A percentile compares a stretch with the other conserved stretches of the same genome.
These are phyloP conservation scores for Hordeum pubiflorum DNA, from an alignment of 202 grass and related monocot species.

Conservation along the genomic window DNA sequence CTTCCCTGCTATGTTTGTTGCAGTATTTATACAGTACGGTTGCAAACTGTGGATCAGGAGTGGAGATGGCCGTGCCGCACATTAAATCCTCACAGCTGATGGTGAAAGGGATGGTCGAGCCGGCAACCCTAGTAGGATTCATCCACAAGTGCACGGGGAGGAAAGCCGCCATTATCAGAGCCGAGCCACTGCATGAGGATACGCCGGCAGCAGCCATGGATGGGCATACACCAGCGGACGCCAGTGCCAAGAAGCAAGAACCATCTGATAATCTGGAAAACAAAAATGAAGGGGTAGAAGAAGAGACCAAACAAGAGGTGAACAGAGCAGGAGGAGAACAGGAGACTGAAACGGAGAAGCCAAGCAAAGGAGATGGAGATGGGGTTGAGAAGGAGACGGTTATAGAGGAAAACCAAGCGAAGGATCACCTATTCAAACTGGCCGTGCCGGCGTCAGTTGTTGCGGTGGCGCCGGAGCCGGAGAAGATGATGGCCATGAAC, in stretches of 20 bases:
- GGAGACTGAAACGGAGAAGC: background rate
- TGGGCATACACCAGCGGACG: background rate
- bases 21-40: background rate
- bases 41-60: slow-evolving; percentile 35
- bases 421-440: background rate
- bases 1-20: background rate
- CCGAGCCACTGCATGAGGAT: slow-evolving; percentile 26
- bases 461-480: background rate
- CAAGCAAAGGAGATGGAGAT: background rate
- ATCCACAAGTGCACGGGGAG: slow-evolving; percentile 55
- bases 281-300: background rate
- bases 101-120: slow-evolving; percentile 54
- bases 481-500: background rate
- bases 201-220: background rate
- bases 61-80: slow-evolving; percentile 38
- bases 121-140: slow-evolving; percentile 36
- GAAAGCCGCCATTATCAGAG: slow-evolving; percentile 46
- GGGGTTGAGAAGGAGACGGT: background rate
- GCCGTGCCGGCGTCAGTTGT: background rate
- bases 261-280: background rate
- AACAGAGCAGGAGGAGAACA: background rate
- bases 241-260: background rate
- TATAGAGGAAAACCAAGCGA: background rate
- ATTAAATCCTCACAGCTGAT: slow-evolving; percentile 49
- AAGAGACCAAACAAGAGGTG: background rate